Evolutionary conservation across 2,329 filamentous ascomycete species (phyloP).

Genomic region (Penicillium sp.): DNA sequence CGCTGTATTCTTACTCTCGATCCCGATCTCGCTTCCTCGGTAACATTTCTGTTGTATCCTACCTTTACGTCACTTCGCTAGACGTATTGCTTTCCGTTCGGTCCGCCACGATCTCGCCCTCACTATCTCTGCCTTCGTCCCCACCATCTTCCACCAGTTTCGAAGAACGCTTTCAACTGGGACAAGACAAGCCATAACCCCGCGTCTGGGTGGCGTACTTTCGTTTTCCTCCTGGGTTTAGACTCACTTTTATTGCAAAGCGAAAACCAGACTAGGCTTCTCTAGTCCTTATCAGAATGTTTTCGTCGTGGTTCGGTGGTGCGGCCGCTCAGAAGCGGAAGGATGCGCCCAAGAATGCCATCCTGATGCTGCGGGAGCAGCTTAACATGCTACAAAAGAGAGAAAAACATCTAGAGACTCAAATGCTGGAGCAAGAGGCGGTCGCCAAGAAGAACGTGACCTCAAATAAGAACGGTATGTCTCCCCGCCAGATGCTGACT

Average conservation of each 20-base stretch:
- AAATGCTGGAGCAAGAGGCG: conserved; percentile 90
- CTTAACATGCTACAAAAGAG: conserved; percentile 98
- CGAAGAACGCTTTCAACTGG: conserved; percentile 6
- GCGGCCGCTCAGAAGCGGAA: conserved; percentile 82
- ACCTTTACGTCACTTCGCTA: background rate
- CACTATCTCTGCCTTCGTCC: conserved; percentile 8
- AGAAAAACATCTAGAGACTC: conserved; percentile 85
- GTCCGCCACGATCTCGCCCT: conserved; percentile 6
- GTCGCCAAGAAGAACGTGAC: conserved; percentile 87
- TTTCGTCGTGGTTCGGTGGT: conserved; percentile 87
- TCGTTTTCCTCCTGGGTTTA: background rate
- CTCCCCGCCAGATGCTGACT: background rate
- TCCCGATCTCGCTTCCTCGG: background rate
- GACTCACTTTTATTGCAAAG: no score
- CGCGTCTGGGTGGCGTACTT: background rate
- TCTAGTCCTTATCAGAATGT: conserved; percentile 54
- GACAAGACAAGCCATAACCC: background rate
- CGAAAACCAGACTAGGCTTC: background rate
- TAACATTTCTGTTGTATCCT: background rate
- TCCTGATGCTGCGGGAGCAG: conserved; percentile 83
- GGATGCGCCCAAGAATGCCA: conserved; percentile 95
- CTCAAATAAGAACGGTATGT: conserved; percentile 87
- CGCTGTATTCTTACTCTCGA: background rate
- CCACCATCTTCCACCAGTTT: conserved; percentile 18
- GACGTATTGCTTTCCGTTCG: background rate